These are phyloP conservation scores for Tardiomyces depauwii DNA, from an alignment of 1,139 yeast species.

Conservation along the genomic window DNA sequence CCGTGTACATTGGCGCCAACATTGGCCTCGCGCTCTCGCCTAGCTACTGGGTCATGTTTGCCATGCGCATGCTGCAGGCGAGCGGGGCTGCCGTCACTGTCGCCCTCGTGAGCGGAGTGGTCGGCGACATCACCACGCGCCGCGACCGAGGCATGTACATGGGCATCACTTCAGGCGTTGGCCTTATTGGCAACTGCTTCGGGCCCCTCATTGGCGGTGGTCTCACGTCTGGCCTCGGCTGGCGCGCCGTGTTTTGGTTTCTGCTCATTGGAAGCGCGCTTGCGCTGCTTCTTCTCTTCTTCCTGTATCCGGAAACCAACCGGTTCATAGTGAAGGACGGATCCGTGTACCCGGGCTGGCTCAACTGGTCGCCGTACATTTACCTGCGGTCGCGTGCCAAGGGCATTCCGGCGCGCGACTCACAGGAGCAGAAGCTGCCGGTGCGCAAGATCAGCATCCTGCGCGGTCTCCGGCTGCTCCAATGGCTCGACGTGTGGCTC, in stretches of 20 bases:
- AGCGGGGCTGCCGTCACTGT: constrained; percentile 61
- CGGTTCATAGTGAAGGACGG: constrained; percentile 61
- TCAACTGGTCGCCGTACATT: constrained; percentile 11
- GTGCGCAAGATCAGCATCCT: constrained; percentile 33
- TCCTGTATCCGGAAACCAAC: constrained; percentile 58
- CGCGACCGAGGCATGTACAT: constrained; percentile 53
- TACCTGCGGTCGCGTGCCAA: constrained; percentile 18
- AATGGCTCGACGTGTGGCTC: constrained; percentile 27
- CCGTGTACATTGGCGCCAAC: constrained; percentile 44
- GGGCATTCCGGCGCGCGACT: not conserved
- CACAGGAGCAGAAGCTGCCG: constrained; percentile 25
- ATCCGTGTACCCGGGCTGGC: constrained; percentile 13
- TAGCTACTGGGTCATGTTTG: constrained; percentile 42
- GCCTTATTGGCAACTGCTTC: constrained; percentile 59
- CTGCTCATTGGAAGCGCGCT: constrained; percentile 50
- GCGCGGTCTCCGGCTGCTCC: constrained; percentile 23
- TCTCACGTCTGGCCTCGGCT: constrained; percentile 45
- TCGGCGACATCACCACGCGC: constrained; percentile 55
- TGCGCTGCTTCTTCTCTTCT: constrained; percentile 20
- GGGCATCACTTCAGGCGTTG: constrained; percentile 53
- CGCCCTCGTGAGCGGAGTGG: constrained; percentile 53
- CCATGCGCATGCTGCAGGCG: constrained; percentile 57
- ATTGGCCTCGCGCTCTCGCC: constrained; percentile 48
- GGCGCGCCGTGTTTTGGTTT: constrained; percentile 75
- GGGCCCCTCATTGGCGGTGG: constrained; percentile 72